Evolutionary conservation across 2,329 filamentous ascomycete species (phyloP).

Genomic region (Claviceps capensis): DNA sequence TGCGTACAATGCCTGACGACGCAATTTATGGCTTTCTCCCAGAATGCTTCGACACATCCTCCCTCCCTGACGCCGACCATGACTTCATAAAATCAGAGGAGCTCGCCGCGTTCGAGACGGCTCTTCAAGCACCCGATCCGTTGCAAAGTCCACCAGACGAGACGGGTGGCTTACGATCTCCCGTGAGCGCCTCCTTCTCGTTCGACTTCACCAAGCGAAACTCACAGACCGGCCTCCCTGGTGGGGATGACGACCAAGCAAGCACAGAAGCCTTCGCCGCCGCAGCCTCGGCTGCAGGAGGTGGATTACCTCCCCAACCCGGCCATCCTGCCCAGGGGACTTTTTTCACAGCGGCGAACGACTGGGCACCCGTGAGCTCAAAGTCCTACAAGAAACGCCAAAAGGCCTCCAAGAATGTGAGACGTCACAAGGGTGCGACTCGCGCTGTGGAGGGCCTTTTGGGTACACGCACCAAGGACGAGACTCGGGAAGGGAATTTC

Average conservation of each 20-base stretch:
- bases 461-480: slow-evolving; percentile 60
- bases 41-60: slow-evolving; percentile 52
- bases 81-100: slow-evolving; percentile 65
- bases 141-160: slow-evolving; percentile 49
- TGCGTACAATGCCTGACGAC: slow-evolving; percentile 13
- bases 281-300: slow-evolving; percentile 24
- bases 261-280: slow-evolving; percentile 24
- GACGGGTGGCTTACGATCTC: slow-evolving; percentile 25
- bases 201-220: slow-evolving; percentile 29
- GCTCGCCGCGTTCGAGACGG: slow-evolving; percentile 64
- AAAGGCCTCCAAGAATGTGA: slow-evolving; percentile 21
- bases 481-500: slow-evolving; percentile 86
- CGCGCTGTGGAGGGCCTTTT: slow-evolving; percentile 27
- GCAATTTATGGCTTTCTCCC: slow-evolving; percentile 41
- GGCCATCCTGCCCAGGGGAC: slow-evolving; percentile 23
- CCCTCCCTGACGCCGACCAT: slow-evolving; percentile 64
- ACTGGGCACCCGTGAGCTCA: slow-evolving; percentile 84
- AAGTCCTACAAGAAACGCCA: slow-evolving; percentile 35
- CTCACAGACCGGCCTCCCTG: slow-evolving; percentile 17
- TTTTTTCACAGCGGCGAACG: slow-evolving; percentile 82
- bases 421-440: slow-evolving; percentile 19
- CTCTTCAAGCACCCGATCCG: slow-evolving; percentile 68
- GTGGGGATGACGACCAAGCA: slow-evolving; percentile 19
- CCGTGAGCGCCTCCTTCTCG: slow-evolving; percentile 24
- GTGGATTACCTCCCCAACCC: slow-evolving; percentile 16